Percentiles rank a stretch among this genome's conserved stretches.
phyloP scores from a whole-genome alignment of 148 eudicot genomes.

The Rhododendron henanense region DNA sequence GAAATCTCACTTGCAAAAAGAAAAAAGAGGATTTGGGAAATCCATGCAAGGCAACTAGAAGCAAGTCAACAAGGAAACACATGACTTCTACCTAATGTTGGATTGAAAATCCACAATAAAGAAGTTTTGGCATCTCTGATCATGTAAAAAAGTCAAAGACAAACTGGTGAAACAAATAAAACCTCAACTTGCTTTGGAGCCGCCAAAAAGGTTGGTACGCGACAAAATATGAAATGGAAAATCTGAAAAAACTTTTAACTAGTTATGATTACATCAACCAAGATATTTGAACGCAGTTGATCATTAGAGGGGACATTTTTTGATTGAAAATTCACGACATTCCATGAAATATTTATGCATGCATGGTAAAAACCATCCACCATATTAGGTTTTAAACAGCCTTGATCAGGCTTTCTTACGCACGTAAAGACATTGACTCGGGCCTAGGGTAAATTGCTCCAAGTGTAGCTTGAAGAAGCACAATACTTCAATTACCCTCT shows the following conservation, averaged over 20 bases:
- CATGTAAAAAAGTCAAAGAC: neutral
- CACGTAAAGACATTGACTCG: neutral
- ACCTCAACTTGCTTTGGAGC: neutral
- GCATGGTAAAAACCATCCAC: neutral
- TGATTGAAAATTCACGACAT: neutral
- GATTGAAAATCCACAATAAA: neutral
- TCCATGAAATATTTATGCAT: neutral
- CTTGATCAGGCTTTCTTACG: neutral
- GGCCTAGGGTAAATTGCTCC: neutral
- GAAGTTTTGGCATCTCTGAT: neutral
- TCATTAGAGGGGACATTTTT: neutral
- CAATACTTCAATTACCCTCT: neutral
- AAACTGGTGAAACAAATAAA: neutral
- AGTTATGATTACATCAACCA: neutral
- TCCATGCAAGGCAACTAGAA: neutral
- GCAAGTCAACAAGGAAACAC: neutral
- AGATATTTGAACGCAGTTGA: neutral
- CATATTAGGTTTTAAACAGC: neutral
- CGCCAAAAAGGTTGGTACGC: neutral
- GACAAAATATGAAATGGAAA: neutral
- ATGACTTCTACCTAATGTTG: neutral
- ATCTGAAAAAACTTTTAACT: neutral
- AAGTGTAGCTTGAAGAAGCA: neutral
- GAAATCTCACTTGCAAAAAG: neutral
- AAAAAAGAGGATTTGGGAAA: neutral